Percentiles rank a stretch among this genome's conserved stretches.
Conservation (phyloP, 441 rosid species). For the Pelargonium citronellum region DNA sequence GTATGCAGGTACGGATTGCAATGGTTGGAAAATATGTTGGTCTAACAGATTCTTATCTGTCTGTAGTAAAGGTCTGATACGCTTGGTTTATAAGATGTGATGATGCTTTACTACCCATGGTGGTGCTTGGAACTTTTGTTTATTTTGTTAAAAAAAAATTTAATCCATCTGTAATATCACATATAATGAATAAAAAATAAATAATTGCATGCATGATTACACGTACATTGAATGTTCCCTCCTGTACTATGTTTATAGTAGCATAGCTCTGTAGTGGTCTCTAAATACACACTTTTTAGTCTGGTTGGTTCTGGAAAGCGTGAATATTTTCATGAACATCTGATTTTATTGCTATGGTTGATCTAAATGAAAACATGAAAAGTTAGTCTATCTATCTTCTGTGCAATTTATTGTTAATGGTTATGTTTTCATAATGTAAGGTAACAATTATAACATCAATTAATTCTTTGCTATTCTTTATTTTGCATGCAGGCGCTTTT, state of each 20-base stretch:
- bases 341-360: slow-evolving; percentile 7
- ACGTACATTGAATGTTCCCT: background rate
- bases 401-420: background rate
- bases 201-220: background rate
- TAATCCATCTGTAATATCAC: background rate
- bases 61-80: slow-evolving; percentile 57
- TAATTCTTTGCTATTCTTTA: slow-evolving; percentile 13
- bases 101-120: background rate
- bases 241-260: background rate
- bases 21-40: slow-evolving; percentile 75
- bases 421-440: slow-evolving; percentile 10
- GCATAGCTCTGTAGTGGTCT: background rate
- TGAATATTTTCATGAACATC: background rate
- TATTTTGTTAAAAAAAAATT: too few species aligned
- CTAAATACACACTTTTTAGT: too few species aligned
- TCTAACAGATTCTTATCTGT: slow-evolving; percentile 61
- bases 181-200: background rate
- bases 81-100: background rate
- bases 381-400: background rate
- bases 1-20: slow-evolving; percentile 59
- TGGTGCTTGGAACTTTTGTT: background rate
- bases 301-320: too few species aligned
- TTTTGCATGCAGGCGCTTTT: slow-evolving; percentile 52
- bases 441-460: slow-evolving; percentile 19
- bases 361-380: background rate